A percentile compares a stretch with the other conserved stretches of the same genome.
These are phyloP conservation scores for Alternaria brassicae DNA, from an alignment of 2,329 filamentous ascomycete genomes.

Conservation along the genomic window DNA sequence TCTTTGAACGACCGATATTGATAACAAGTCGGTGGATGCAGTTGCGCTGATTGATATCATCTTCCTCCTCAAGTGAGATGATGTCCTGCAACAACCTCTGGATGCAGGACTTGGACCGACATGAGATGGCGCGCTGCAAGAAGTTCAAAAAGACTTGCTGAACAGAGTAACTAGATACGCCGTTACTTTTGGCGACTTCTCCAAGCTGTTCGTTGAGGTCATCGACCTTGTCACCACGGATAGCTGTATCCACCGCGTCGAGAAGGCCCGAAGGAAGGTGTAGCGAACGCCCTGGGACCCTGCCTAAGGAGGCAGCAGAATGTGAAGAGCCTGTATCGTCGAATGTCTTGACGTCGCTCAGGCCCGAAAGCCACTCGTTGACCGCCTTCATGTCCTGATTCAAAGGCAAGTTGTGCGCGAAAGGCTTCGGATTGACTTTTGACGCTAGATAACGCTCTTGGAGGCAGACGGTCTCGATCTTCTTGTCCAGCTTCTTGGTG, in stretches of 20 bases:
- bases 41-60: constrained; percentile 94
- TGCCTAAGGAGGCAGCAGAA: constrained; percentile 74
- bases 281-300: constrained; percentile 76
- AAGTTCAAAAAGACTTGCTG: constrained; percentile 79
- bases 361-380: constrained; percentile 87
- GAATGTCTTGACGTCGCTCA: constrained; percentile 77
- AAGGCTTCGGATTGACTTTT: constrained; percentile 87
- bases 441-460: constrained; percentile 88
- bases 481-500: constrained; percentile 98
- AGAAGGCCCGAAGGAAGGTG: constrained; percentile 73
- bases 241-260: constrained; percentile 74
- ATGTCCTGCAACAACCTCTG: constrained; percentile 72
- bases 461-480: constrained; percentile 75
- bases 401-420: constrained; percentile 75
- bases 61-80: constrained; percentile 78
- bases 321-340: constrained; percentile 77
- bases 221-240: constrained; percentile 70
- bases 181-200: constrained; percentile 63
- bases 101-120: constrained; percentile 72
- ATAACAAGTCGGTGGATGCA: constrained; percentile 93
- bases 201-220: constrained; percentile 64
- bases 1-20: constrained; percentile 80
- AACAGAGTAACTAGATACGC: constrained; percentile 57
- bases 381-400: constrained; percentile 69
- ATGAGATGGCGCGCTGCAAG: constrained; percentile 77